Base-by-base conservation (phyloP, 2,329 filamentous ascomycete species). In the Colletotrichum sp. region DNA sequence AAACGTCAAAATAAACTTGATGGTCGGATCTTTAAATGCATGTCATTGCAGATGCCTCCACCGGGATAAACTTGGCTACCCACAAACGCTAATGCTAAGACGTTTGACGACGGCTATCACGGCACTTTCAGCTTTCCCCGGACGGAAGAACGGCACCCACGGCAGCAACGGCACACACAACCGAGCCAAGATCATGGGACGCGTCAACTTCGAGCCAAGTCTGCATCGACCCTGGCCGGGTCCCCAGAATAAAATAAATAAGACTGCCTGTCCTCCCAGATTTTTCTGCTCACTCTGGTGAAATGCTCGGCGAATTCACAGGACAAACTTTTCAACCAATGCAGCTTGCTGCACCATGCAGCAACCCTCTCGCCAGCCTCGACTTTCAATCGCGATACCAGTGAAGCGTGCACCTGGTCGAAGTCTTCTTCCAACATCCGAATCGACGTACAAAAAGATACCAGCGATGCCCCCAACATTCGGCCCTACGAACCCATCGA, bases 91-190 rank as follows among this genome's bases (percentile, higher is more conserved):
- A 65, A 73, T 36, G 59, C 64, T 61, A 60, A 68, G 70, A 52
- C 43, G 43, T 39, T 28, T 36, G 12, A 21, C 57, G 30, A 48
- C 73, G 73, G 73, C 64, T 64, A 75, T 64, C 59, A 69, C 74
- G 73, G 73, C 73, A 75, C 9, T 2, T n/a, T n/a, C 39, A 2
- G 43, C n/a, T n/a, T 48, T 48, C 43, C 43, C 43, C n/a, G 43
- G 6, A 36, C 69, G 72, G 72, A 67, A 32, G 28, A 36, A 67
- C 72, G 67, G 72, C 71, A 71, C 32, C 59, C 26, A 57, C 68
- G 70, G 70, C 71, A 68, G 8, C 26, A 36, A 26, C 73, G 73
- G 70, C 70, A 75, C 74, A 73, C 28, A n/a, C 65, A 75, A 39
- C 64, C 70, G 59, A 73, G 70, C 64, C 70, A 75, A 75, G 63